Evolutionary conservation across 192 early-diverging fungal genomes (phyloP), one percentile per base, ranked within the genome.

Genomic region (Allomyces macrogynus): DNA sequence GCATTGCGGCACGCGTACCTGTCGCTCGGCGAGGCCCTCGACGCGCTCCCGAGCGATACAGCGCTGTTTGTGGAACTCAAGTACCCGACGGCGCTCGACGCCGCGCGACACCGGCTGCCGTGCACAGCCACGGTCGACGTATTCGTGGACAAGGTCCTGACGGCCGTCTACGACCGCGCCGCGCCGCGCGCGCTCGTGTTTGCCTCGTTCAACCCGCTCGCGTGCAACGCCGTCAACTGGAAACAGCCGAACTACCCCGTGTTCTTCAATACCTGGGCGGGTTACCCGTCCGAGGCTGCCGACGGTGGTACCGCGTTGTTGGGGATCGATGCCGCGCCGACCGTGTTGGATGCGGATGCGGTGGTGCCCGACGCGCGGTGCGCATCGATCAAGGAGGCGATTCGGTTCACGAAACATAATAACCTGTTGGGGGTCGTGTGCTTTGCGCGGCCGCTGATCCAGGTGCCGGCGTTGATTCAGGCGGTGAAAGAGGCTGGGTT

Each of bases 211-310:
- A 95, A 93, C 70, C 88, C 92, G 18, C 76, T 81, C 22, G 83
- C 95, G 0, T 99, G 96, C 76, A 89, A 87, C 16, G 86, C 91
- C 20, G 67, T 96, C 43, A 99, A 93, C 78, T 97, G 96, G 96
- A 99, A 99, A 74, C 96, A 99, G 67, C 94, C 94, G 24, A 97
- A 97, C 70, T 99, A 88, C 65, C 82, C 88, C 23, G 96, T 99
- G 23, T 99, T 99, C 71, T 92, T 96, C 74, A 81, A 86, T 65
- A 91, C 89, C 7, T 81, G 82, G 44, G 88, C 87, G 57, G 90
- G 92, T 32, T 86, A 57, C 49, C 49, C 49, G 49, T 16, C 49
- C 12, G 12, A 14, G 49, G 49, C 49, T 5, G 49, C 12, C 49
- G 49, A 57, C n/a, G n/a, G n/a, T 1, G 20, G 3, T 14, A n/a